phyloP scores from a whole-genome alignment of 2,329 filamentous ascomycete species.

The Stemphylium vesicarium region DNA sequence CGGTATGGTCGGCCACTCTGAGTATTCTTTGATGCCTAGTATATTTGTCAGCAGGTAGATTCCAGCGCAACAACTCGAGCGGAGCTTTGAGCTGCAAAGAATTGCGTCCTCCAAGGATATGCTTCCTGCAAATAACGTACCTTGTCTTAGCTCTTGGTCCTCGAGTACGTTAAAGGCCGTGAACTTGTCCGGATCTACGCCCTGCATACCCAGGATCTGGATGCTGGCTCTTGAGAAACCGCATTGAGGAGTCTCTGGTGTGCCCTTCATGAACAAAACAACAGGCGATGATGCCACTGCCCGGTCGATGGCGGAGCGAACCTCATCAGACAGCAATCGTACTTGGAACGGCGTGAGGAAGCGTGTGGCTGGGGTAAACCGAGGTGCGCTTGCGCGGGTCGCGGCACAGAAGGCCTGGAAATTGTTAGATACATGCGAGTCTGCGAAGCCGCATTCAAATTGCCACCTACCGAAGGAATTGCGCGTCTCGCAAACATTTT shows the following conservation, averaged over 20 bases:
- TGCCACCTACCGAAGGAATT: slow-evolving; percentile 41
- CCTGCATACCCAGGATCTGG: slow-evolving; percentile 92
- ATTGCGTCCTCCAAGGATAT: too few species aligned
- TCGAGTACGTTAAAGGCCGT: slow-evolving; percentile 98
- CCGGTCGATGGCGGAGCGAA: slow-evolving; percentile 83
- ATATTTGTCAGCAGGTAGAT: slow-evolving; percentile 20
- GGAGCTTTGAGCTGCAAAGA: too few species aligned
- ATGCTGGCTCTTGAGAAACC: slow-evolving; percentile 95
- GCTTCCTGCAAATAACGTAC: slow-evolving; percentile 51
- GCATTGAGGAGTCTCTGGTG: slow-evolving; percentile 93
- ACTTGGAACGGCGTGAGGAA: slow-evolving; percentile 56
- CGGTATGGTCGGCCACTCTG: slow-evolving; percentile 98
- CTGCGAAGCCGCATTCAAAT: neutral
- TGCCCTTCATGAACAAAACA: slow-evolving; percentile 99
- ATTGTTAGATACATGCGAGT: slow-evolving; percentile 10
- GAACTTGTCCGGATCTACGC: slow-evolving; percentile 93
- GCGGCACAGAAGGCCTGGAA: slow-evolving; percentile 47
- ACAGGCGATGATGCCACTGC: slow-evolving; percentile 87
- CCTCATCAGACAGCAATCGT: slow-evolving; percentile 81
- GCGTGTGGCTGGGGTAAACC: slow-evolving; percentile 48
- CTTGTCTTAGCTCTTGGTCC: slow-evolving; percentile 82
- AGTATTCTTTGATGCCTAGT: slow-evolving; percentile 96
- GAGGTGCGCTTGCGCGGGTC: slow-evolving; percentile 35
- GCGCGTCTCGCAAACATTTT: slow-evolving; percentile 49
- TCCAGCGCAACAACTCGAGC: neutral